These are phyloP conservation scores for Hyaloscypha finlandica DNA, from an alignment of 495 filamentous ascomycete species.

Conservation along the genomic window DNA sequence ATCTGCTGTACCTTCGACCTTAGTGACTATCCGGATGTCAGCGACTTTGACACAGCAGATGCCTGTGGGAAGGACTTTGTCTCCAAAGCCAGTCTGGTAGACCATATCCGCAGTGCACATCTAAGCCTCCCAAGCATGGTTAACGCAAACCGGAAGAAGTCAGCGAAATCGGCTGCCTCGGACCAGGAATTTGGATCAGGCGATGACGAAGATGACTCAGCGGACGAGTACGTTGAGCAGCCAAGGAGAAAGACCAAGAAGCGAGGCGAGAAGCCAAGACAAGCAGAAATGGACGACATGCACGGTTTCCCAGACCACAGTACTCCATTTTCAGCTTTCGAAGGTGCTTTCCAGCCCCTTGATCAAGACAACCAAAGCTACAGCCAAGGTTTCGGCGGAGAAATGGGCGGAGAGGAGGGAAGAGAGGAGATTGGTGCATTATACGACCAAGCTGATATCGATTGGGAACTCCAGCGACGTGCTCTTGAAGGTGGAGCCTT, in stretches of 20 bases:
- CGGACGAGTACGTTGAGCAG: slow-evolving; percentile 4
- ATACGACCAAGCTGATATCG: slow-evolving; percentile 24
- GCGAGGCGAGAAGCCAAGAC: slow-evolving; percentile 12
- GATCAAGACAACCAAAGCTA: not conserved
- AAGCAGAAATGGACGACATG: slow-evolving; percentile 42
- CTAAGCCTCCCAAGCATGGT: slow-evolving; percentile 51
- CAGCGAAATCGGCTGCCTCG: slow-evolving; percentile 24
- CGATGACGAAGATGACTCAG: slow-evolving; percentile 8
- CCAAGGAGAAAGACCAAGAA: slow-evolving; percentile 24
- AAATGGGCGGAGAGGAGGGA: not conserved
- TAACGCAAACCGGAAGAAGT: slow-evolving; percentile 40
- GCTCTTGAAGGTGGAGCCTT: slow-evolving; percentile 41
- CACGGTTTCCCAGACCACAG: slow-evolving; percentile 50
- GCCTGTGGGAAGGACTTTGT: slow-evolving; percentile 71
- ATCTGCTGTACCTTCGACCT: slow-evolving; percentile 72
- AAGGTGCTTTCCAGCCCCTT: not conserved
- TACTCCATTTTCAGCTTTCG: not conserved
- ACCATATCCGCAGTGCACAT: slow-evolving; percentile 78
- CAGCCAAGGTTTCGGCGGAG: not conserved
- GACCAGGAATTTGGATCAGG: slow-evolving; percentile 31
- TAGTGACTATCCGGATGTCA: slow-evolving; percentile 54
- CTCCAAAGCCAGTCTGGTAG: slow-evolving; percentile 73
- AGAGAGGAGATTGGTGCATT: not conserved
- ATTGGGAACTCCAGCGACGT: slow-evolving; percentile 25
- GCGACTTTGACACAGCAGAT: slow-evolving; percentile 61